Percentiles rank a stretch among this genome's conserved stretches.
Evolutionary conservation across 176 grass and related monocot genomes (phyloP).

Genomic region (Zoysia japonica): DNA sequence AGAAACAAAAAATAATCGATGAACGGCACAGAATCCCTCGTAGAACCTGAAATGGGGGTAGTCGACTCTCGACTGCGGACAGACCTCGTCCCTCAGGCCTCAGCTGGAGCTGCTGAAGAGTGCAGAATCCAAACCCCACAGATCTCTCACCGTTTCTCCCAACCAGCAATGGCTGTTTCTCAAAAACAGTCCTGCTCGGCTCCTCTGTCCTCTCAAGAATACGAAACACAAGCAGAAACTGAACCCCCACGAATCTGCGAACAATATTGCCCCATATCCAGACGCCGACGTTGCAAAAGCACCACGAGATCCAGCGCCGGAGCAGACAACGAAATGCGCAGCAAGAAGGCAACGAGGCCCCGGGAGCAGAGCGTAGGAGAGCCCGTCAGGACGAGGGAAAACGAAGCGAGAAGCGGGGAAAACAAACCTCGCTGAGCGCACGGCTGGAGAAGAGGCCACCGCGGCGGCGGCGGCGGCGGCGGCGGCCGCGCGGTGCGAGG

Average conservation of each 20-base stretch:
- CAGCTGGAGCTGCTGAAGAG: background rate
- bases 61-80: too few species aligned
- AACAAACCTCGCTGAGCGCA: background rate
- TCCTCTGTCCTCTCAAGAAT: background rate
- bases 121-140: constrained; percentile 14
- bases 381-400: background rate
- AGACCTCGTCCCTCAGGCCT: too few species aligned
- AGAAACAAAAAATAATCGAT: background rate
- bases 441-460: background rate
- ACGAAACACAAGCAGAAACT: background rate
- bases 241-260: background rate
- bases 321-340: background rate
- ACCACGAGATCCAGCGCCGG: constrained; percentile 33
- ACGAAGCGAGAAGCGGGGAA: background rate
- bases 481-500: constrained; percentile 15
- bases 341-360: background rate
- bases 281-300: constrained; percentile 21
- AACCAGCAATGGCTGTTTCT: background rate
- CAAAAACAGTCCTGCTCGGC: background rate
- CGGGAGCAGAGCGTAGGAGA: background rate
- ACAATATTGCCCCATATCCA: background rate
- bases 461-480: constrained; percentile 3
- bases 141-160: background rate
- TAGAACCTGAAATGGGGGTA: background rate
- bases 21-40: background rate